These are phyloP conservation scores for Blastocladiella britannica DNA, from an alignment of 192 early-diverging fungal species.

Conservation along the genomic window DNA sequence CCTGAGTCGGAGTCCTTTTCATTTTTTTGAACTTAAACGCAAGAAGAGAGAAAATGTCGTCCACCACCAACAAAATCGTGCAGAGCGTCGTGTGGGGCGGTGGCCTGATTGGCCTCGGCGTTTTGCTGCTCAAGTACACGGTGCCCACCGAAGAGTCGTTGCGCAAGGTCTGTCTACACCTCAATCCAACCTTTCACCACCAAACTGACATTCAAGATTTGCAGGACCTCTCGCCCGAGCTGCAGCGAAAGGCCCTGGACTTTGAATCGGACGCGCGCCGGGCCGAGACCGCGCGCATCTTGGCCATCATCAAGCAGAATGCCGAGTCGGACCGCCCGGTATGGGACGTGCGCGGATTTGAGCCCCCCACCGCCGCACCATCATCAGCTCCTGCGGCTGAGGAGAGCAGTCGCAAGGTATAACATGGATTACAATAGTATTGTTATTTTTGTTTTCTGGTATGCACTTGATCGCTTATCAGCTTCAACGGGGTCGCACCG, in stretches of 20 bases:
- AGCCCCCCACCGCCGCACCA: too few species aligned
- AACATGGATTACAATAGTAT: too few species aligned
- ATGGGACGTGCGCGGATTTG: background rate
- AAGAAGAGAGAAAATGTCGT: too few species aligned
- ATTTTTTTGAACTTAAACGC: too few species aligned
- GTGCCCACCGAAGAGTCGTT: background rate
- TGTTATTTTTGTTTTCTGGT: too few species aligned
- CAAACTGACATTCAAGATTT: too few species aligned
- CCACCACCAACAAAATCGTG: background rate
- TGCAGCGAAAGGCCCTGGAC: background rate
- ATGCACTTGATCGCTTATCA: too few species aligned
- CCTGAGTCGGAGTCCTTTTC: too few species aligned
- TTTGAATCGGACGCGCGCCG: background rate
- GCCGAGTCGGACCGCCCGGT: background rate
- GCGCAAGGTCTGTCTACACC: background rate
- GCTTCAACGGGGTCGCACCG: too few species aligned
- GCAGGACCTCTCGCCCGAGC: background rate
- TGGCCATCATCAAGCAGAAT: background rate
- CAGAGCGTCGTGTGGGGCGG: background rate
- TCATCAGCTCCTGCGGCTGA: too few species aligned
- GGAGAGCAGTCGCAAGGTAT: too few species aligned
- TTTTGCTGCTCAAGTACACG: background rate
- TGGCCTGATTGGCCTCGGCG: background rate
- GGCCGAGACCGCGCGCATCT: background rate
- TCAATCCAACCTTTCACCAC: too few species aligned